Percentiles rank a stretch among this genome's conserved stretches.
Conservation (phyloP, 2,329 filamentous ascomycete genomes). For the Diaporthe destruens region DNA sequence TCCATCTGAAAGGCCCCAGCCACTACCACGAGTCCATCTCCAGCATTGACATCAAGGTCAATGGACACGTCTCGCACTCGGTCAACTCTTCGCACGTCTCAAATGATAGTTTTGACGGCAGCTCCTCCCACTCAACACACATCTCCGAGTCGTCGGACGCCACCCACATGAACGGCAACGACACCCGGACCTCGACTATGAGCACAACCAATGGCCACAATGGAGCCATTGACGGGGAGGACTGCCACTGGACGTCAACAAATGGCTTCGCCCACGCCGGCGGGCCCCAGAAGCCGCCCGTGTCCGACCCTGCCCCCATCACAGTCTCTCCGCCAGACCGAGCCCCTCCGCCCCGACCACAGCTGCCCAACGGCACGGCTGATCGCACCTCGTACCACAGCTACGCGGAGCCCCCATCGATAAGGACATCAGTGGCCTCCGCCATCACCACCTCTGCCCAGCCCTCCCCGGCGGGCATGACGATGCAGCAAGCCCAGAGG, state of each 20-base stretch:
- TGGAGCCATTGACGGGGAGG: constrained; percentile 59
- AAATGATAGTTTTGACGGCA: constrained; percentile 67
- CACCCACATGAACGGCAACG: constrained; percentile 58
- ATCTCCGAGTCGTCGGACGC: constrained; percentile 62
- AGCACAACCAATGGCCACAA: constrained; percentile 71
- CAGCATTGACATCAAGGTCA: constrained; percentile 48
- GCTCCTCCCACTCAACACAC: constrained; percentile 65
- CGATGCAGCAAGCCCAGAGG: constrained; percentile 48
- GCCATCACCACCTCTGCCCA: constrained; percentile 50
- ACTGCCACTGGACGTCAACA: constrained; percentile 35
- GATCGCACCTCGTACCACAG: constrained; percentile 48
- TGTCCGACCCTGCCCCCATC: constrained; percentile 45
- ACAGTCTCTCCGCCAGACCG: constrained; percentile 47
- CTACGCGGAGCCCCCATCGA: constrained; percentile 48
- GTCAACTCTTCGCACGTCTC: constrained; percentile 57
- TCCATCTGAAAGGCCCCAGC: constrained; percentile 58
- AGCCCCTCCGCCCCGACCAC: constrained; percentile 42
- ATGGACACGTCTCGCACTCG: constrained; percentile 50
- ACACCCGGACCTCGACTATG: constrained; percentile 51
- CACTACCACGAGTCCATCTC: constrained; percentile 47
- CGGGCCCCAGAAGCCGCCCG: constrained; percentile 44
- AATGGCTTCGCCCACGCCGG: constrained; percentile 53
- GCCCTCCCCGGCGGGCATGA: constrained; percentile 50
- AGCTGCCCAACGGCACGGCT: constrained; percentile 44
- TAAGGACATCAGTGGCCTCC: constrained; percentile 52